Percentiles rank a stretch among this genome's conserved stretches.
phyloP scores from a whole-genome alignment of 345 rosid species.

The Eutrema japonicum region DNA sequence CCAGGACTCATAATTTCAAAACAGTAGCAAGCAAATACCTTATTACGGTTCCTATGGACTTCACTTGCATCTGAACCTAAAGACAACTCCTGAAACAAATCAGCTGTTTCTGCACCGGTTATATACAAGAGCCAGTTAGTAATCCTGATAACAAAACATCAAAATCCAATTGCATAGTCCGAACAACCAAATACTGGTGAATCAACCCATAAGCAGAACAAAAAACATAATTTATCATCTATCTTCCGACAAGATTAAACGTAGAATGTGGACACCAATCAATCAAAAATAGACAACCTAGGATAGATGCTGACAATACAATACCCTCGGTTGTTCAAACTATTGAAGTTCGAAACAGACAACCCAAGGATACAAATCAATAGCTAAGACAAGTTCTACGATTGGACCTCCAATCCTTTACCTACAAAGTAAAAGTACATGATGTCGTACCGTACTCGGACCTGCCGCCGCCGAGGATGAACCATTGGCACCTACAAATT shows the following conservation, averaged over 20 bases:
- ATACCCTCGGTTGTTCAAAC: not conserved
- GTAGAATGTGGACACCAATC: slow-evolving; percentile 11
- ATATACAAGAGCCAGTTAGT: too few species aligned
- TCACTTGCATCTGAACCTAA: too few species aligned
- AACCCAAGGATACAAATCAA: not conserved
- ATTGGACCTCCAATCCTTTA: too few species aligned
- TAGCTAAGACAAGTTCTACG: too few species aligned
- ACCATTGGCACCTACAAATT: slow-evolving; percentile 24
- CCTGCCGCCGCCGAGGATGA: slow-evolving; percentile 21
- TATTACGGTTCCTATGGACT: too few species aligned
- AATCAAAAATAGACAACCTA: slow-evolving; percentile 5
- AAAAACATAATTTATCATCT: slow-evolving; percentile 12
- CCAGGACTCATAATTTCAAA: not conserved
- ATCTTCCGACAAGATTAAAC: not conserved
- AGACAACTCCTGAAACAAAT: too few species aligned
- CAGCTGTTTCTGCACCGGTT: too few species aligned
- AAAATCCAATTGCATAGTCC: not conserved
- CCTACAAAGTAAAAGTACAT: too few species aligned
- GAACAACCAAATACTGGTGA: slow-evolving; percentile 18
- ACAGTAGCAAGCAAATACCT: too few species aligned
- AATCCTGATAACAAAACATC: too few species aligned
- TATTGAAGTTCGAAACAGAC: not conserved
- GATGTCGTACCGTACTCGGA: slow-evolving; percentile 30
- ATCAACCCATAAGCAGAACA: slow-evolving; percentile 8
- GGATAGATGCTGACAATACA: slow-evolving; percentile 9